Percentiles rank a stretch among this genome's conserved stretches.
Evolutionary conservation across 768 basidiomycete species (phyloP).

Genomic region (Lactarius quietus): DNA sequence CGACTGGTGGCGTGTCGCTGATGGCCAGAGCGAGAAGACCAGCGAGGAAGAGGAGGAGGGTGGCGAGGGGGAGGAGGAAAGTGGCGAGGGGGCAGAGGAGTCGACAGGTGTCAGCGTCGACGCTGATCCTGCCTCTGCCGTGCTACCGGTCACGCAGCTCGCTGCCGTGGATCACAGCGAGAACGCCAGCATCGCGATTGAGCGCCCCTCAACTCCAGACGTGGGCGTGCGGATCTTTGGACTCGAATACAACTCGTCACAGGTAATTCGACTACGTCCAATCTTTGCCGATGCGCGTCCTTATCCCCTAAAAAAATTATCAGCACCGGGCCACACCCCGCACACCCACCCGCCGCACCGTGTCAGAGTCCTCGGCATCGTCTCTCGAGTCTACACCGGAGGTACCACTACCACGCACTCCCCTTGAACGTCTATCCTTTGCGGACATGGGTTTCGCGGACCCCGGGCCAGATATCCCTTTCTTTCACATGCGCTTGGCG

Average conservation of each 20-base stretch:
- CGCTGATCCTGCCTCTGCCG: not conserved
- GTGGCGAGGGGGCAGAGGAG: not conserved
- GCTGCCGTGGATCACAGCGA: constrained; percentile 31
- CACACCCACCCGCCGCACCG: constrained; percentile 32
- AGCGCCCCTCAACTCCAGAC: constrained; percentile 45
- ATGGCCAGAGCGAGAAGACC: constrained; percentile 59
- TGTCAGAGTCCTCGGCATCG: constrained; percentile 21
- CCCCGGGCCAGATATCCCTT: constrained; percentile 15
- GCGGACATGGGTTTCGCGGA: constrained; percentile 26
- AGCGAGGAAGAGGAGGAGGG: constrained; percentile 37
- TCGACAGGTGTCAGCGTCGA: not conserved
- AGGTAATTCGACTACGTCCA: constrained; percentile 11
- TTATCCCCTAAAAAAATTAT: not conserved
- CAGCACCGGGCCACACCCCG: constrained; percentile 27
- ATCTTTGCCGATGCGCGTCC: not conserved
- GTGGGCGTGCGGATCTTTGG: constrained; percentile 33
- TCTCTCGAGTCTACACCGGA: constrained; percentile 26
- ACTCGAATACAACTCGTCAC: constrained; percentile 24
- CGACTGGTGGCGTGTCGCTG: constrained; percentile 82
- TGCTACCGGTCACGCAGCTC: not conserved
- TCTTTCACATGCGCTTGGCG: constrained; percentile 16
- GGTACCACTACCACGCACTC: constrained; percentile 19
- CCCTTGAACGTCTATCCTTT: constrained; percentile 24
- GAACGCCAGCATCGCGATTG: constrained; percentile 35
- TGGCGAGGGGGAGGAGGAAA: constrained; percentile 28